These are phyloP conservation scores for Ceratobasidium sp. DNA, from an alignment of 1,284 basidiomycete genomes.

Conservation along the genomic window DNA sequence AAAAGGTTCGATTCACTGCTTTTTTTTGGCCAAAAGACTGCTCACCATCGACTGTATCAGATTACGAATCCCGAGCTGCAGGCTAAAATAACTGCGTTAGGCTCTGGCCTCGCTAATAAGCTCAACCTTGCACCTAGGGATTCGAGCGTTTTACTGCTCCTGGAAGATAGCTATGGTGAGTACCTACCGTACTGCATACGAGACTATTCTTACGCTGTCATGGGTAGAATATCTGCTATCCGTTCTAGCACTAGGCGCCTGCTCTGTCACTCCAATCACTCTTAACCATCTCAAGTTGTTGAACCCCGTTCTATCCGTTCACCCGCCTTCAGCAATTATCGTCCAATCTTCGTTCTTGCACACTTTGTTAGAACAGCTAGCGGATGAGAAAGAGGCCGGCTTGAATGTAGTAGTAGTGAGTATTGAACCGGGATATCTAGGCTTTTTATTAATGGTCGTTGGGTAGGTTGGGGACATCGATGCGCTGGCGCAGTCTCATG, in stretches of 20 bases:
- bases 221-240: slow-evolving; percentile 75
- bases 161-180: slow-evolving; percentile 79
- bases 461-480: slow-evolving; percentile 54
- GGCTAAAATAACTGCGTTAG: slow-evolving; percentile 72
- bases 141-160: slow-evolving; percentile 73
- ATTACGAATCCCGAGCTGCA: slow-evolving; percentile 73
- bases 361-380: slow-evolving; percentile 71
- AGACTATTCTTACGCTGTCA: neutral
- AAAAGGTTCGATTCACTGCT: slow-evolving; percentile 72
- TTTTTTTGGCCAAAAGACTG: neutral
- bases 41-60: slow-evolving; percentile 55
- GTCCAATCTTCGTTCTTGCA: slow-evolving; percentile 69
- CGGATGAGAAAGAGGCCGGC: slow-evolving; percentile 63
- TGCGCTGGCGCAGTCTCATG: slow-evolving; percentile 54
- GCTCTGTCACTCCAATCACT: slow-evolving; percentile 76
- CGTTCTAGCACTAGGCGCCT: slow-evolving; percentile 77
- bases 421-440: slow-evolving; percentile 49
- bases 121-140: slow-evolving; percentile 67
- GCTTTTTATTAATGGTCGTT: neutral
- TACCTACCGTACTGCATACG: neutral
- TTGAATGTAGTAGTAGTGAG: slow-evolving; percentile 75
- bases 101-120: slow-evolving; percentile 70
- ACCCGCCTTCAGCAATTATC: slow-evolving; percentile 75
- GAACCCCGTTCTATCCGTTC: slow-evolving; percentile 67
- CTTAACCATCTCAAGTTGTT: slow-evolving; percentile 68